Base-by-base conservation (phyloP, 305 asterid species). In the Fraxinus dipetala region DNA sequence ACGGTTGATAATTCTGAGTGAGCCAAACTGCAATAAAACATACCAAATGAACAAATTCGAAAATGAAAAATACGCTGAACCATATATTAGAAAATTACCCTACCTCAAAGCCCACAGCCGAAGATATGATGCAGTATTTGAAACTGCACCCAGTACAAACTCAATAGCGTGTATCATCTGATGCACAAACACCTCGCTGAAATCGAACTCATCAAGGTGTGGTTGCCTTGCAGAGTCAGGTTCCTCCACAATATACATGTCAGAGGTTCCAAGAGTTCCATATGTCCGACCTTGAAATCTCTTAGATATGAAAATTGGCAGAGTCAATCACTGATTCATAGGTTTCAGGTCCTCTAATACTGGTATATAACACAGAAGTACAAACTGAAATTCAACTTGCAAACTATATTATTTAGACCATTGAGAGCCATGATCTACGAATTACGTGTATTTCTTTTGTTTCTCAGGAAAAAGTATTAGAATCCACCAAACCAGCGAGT, bases 41-140 rank as follows among this genome's bases (percentile, higher is more conserved):
- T 74, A 72, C 63, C 72, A 40, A 74, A 76, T 38, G 67, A 79
- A 84, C 65, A 51, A 72, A 76, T 85, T 61, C 61, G 81, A 22
- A 77, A 74, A 80, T 82, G 80, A 40, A 10, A 2, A 28, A 75
- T 51, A 72, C 45, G 70, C 51, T 78, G 63, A 84, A 77, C 20
- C 10, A n/a, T 45, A 83, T 76, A 77, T 61, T 75, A 69, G 45
- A 75, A 84, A 70, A 6, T 5, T 73, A 70, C 72, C 82, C 34
- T 86, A 95, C 99, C 99, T 95, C 88, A 95, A 89, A 80, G 98
- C 99, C 99, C 99, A 95, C 59, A 94, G 90, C 79, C 98, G 92
- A 82, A 94, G 99, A 85, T 95, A 94, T 28, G 99, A 95, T 75
- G 99, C 98, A 77, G 99, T 95, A 86, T 95, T 95, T 73, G 99